Conservation (phyloP, 2,329 filamentous ascomycete species). For the Phyllosticta citribraziliensis region DNA sequence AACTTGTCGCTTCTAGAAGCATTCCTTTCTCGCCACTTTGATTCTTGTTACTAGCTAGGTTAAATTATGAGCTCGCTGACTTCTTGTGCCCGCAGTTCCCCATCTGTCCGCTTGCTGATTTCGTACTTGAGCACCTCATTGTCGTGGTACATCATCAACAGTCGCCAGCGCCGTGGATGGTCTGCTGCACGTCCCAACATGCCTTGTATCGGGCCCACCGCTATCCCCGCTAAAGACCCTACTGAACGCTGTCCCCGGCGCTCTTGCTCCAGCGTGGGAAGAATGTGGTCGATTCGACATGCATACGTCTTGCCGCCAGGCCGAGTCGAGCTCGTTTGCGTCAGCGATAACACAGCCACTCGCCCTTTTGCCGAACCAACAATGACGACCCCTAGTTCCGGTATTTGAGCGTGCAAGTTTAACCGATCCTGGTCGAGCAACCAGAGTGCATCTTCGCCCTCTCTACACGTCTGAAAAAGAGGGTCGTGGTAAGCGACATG, state of each 20-base stretch:
- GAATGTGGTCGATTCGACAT: constrained; percentile 47
- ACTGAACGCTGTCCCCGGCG: constrained; percentile 32
- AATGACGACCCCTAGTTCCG: constrained; percentile 60
- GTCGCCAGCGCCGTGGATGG: constrained; percentile 44
- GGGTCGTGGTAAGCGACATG: constrained; percentile 2
- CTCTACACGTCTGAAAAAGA: constrained; percentile 12
- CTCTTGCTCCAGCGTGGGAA: constrained; percentile 49
- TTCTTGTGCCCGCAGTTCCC: background rate
- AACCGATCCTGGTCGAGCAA: constrained; percentile 38
- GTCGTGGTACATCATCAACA: constrained; percentile 64
- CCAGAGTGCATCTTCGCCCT: background rate
- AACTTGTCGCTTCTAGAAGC: background rate
- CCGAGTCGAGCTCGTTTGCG: constrained; percentile 19
- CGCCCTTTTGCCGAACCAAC: constrained; percentile 58
- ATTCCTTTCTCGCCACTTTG: background rate
- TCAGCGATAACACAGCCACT: constrained; percentile 53
- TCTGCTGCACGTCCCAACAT: constrained; percentile 18
- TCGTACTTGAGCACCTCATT: constrained; percentile 63
- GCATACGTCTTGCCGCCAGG: constrained; percentile 22
- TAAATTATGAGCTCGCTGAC: constrained; percentile 4
- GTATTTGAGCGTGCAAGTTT: constrained; percentile 55
- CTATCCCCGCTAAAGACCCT: constrained; percentile 54
- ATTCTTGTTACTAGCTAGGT: background rate
- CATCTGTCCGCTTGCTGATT: constrained; percentile 29
- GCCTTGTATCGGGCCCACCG: constrained; percentile 53